Base-by-base conservation (phyloP, 805 yeast genomes). In the Wickerhamiella siamensis region DNA sequence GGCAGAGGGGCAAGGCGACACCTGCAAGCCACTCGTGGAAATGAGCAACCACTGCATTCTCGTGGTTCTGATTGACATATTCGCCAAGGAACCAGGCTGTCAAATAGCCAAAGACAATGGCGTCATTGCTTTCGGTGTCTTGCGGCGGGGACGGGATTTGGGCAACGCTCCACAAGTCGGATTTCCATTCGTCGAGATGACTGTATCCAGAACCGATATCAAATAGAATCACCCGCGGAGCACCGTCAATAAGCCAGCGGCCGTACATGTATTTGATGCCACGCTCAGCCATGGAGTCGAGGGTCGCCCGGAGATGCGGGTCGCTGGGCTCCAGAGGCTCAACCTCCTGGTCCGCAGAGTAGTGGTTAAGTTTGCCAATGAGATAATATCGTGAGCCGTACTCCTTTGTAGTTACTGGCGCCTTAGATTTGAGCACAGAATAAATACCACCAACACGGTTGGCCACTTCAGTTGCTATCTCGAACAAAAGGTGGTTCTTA, bases 21-120 rank as follows among this genome's bases (percentile, higher is more conserved):
- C 97, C 96, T 1, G 98, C 96, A 44, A 88, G 71, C 98, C 98
- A 88, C 65, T 88, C 98, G 65, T 88, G 98, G 60, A 82, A 87
- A 58, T 88, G 98, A 43, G 91, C 78, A 47, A 88, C 78, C 40
- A 91, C 86, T 0, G 97, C 96, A 52, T 88, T 76, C 41, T 79
- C 79, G 19, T 76, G 72, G 60, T 91, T 94, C 54, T 77, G 75
- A 57, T 69, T 75, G n/a, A 83, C 83, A 58, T 83, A 71, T 61
- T 91, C 97, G 15, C 98, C 98, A 43, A 91, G 66, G 59, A 88
- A 87, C 98, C 98, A 88, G 2, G 97, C 94, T 20, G 86, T 94
- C 39, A 84, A 65, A 63, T 88, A 88, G 24, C 98, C 98, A 51
- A 88, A 67, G 47, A 88, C 67, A 49, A 91, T 83, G 24, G 97